Conservation (phyloP, 768 basidiomycete genomes). For the Suillus clintonianus region DNA sequence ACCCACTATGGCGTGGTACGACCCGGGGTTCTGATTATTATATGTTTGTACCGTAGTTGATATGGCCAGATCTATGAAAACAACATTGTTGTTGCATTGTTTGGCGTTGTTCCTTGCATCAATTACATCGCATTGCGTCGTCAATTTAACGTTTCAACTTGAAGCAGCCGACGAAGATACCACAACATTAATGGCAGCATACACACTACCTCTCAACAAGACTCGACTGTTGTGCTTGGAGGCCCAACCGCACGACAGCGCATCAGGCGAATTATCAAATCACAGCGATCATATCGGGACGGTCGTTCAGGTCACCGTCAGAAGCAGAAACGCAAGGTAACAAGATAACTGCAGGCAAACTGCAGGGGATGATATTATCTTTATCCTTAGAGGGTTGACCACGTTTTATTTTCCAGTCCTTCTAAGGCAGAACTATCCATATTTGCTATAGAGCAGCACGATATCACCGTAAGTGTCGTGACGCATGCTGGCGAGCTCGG, state of each 20-base stretch:
- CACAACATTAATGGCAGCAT: background rate
- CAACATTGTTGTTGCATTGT: too few relatives aligned
- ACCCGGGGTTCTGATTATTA: too few relatives aligned
- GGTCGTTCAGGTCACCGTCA: conserved; percentile 1
- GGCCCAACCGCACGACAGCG: background rate
- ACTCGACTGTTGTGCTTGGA: background rate
- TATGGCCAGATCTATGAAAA: too few relatives aligned
- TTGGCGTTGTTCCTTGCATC: too few relatives aligned
- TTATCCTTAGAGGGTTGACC: background rate
- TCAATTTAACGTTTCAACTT: too few relatives aligned
- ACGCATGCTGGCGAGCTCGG: background rate
- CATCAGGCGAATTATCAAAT: background rate
- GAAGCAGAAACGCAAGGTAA: background rate
- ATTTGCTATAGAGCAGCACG: background rate
- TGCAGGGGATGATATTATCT: background rate
- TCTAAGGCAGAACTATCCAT: background rate
- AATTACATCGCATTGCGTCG: too few relatives aligned
- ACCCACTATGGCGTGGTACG: too few relatives aligned
- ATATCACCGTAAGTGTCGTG: background rate
- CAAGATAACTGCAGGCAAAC: background rate
- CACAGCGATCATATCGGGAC: background rate
- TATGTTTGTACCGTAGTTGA: too few relatives aligned
- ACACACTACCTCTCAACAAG: conserved; percentile 1
- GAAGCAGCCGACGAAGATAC: background rate
- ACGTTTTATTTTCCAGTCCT: background rate